A percentile compares a stretch with the other conserved stretches of the same genome.
These are phyloP conservation scores for Cymodocea nodosa DNA, from an alignment of 116 monocot species.

Conservation along the genomic window DNA sequence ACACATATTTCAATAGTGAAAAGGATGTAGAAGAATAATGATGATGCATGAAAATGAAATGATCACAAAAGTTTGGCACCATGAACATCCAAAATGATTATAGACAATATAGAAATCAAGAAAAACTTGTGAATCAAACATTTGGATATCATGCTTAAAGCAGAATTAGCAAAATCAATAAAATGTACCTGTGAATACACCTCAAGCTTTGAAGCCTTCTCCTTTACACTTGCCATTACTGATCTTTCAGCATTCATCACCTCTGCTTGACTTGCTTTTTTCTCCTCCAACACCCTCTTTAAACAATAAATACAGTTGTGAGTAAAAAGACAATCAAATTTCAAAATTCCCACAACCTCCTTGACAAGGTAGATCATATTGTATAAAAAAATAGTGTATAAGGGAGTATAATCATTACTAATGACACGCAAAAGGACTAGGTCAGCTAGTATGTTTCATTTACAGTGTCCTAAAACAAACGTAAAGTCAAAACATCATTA, in stretches of 20 bases:
- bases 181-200: conserved; percentile 3
- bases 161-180: neutral
- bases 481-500: too few species aligned
- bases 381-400: neutral
- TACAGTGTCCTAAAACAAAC: too few species aligned
- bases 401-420: neutral
- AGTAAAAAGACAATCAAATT: neutral
- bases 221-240: neutral
- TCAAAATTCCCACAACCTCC: too few species aligned
- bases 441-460: too few species aligned
- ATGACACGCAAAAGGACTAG: too few species aligned
- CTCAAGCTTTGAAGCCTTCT: conserved; percentile 2
- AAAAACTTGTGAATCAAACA: neutral
- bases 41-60: neutral
- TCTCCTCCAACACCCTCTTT: conserved; percentile 7
- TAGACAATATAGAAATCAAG: neutral
- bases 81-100: neutral
- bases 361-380: neutral
- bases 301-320: neutral
- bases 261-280: conserved; percentile 3
- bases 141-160: neutral
- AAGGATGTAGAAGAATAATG: neutral
- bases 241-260: conserved; percentile 8
- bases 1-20: neutral
- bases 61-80: neutral